Percentiles rank a stretch among this genome's conserved stretches.
phyloP scores from a whole-genome alignment of 805 yeast species.

The Candida xiaguanensis region DNA sequence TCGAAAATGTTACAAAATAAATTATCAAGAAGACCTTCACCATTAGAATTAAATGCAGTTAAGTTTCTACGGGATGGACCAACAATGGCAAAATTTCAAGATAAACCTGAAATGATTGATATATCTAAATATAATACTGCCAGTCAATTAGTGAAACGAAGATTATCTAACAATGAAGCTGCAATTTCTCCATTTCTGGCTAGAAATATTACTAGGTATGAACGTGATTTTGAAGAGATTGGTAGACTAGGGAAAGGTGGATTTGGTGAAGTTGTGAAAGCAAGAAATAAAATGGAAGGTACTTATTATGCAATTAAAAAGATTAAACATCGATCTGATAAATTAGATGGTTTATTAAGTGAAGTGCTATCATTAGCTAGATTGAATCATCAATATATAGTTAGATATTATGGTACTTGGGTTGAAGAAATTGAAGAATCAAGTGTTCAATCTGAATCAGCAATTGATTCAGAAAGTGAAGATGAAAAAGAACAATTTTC shows the following conservation, averaged over 20 bases:
- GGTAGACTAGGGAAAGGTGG: slow-evolving; percentile 92
- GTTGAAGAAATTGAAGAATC: slow-evolving; percentile 61
- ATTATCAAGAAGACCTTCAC: slow-evolving; percentile 71
- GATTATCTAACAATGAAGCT: slow-evolving; percentile 21
- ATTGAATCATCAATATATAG: slow-evolving; percentile 92
- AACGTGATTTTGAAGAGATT: slow-evolving; percentile 91
- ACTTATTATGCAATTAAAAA: slow-evolving; percentile 93
- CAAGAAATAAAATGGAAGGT: slow-evolving; percentile 89
- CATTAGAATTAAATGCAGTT: slow-evolving; percentile 79
- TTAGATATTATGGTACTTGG: slow-evolving; percentile 97
- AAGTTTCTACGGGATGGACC: slow-evolving; percentile 76
- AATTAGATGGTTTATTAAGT: slow-evolving; percentile 74
- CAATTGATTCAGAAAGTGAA: slow-evolving; percentile 19
- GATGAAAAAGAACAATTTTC: slow-evolving; percentile 14
- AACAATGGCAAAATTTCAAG: slow-evolving; percentile 19
- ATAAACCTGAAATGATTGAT: slow-evolving; percentile 1
- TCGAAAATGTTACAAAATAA: slow-evolving; percentile 60
- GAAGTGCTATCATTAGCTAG: slow-evolving; percentile 92
- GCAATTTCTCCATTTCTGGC: neutral
- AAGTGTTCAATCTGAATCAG: slow-evolving; percentile 16
- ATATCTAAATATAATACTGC: neutral
- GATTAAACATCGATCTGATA: slow-evolving; percentile 76
- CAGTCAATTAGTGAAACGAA: slow-evolving; percentile 11
- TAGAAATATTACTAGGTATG: slow-evolving; percentile 61
- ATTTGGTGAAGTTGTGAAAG: slow-evolving; percentile 98